phyloP scores from a whole-genome alignment of 2,329 filamentous ascomycete species.

The Monilinia polystroma region DNA sequence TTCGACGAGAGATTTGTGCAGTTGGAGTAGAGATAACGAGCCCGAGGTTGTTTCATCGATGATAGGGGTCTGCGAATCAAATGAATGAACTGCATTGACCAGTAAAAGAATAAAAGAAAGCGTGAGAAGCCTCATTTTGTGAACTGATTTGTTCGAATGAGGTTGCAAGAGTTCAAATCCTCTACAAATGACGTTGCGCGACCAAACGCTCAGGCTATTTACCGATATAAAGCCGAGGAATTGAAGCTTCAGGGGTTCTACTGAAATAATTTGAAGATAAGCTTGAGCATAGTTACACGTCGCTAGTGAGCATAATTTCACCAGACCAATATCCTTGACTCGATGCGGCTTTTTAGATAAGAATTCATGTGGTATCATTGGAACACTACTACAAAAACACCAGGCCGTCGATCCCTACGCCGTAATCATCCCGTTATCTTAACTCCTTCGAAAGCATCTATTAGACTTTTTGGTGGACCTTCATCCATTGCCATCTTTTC shows the following conservation, averaged over 20 bases:
- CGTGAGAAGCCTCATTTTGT: constrained; percentile 31
- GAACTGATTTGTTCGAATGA: not conserved
- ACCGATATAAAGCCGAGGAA: constrained; percentile 7
- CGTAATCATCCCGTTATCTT: constrained; percentile 6
- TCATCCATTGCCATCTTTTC: constrained; percentile 28
- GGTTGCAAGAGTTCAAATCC: constrained; percentile 9
- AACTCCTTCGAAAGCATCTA: constrained; percentile 22
- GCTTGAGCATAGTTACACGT: not conserved
- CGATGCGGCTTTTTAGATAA: not conserved
- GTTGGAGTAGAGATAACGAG: constrained; percentile 48
- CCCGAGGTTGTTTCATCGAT: constrained; percentile 17
- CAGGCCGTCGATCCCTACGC: constrained; percentile 1
- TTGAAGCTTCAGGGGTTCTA: constrained; percentile 1
- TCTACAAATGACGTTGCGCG: constrained; percentile 9
- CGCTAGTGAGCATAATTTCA: not conserved
- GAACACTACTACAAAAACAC: constrained; percentile 1
- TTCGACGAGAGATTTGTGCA: constrained; percentile 63
- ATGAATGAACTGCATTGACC: constrained; percentile 24
- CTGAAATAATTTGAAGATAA: not conserved
- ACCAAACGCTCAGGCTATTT: not conserved
- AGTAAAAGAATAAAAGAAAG: constrained; percentile 27
- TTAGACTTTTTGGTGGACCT: constrained; percentile 24
- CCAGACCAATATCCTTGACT: not conserved
- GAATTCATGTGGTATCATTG: constrained; percentile 20
- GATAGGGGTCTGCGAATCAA: constrained; percentile 30